A percentile compares a stretch with the other conserved stretches of the same genome.
These are phyloP conservation scores for Talaromyces proteolyticus DNA, from an alignment of 495 filamentous ascomycete genomes.

Conservation along the genomic window DNA sequence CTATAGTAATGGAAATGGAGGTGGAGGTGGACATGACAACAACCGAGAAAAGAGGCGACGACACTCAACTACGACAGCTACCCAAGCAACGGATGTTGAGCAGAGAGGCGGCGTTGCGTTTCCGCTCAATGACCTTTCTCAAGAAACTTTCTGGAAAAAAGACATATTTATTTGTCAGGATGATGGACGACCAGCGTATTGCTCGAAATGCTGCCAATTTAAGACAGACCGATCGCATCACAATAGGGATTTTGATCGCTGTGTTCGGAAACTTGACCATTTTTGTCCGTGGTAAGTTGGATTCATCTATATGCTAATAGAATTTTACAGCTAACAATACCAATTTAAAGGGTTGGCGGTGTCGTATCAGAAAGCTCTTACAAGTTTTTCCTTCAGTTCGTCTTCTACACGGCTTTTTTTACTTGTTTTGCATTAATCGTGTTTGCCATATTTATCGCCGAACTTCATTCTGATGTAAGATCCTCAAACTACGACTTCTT, in stretches of 20 bases:
- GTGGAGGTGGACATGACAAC: conserved; percentile 12
- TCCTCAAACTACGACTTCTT: not conserved
- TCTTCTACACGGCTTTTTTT: conserved; percentile 61
- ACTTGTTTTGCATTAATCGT: conserved; percentile 58
- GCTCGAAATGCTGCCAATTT: conserved; percentile 70
- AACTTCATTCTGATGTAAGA: conserved; percentile 32
- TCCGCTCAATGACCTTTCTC: conserved; percentile 20
- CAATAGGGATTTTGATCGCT: conserved; percentile 72
- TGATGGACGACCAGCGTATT: conserved; percentile 78
- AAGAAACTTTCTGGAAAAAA: conserved; percentile 64
- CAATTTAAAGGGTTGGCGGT: conserved; percentile 64
- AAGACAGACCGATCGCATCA: conserved; percentile 85
- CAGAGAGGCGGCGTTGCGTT: conserved; percentile 16
- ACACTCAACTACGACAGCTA: too few relatives aligned
- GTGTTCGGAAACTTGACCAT: conserved; percentile 86
- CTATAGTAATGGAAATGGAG: too few relatives aligned
- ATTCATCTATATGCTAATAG: not conserved
- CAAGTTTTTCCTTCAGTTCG: conserved; percentile 89
- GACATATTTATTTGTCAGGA: conserved; percentile 76
- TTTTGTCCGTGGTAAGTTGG: conserved; percentile 79
- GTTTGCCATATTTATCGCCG: conserved; percentile 49
- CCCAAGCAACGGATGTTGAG: conserved; percentile 20
- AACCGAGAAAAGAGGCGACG: conserved; percentile 16
- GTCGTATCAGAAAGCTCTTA: conserved; percentile 78
- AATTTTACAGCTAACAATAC: conserved; percentile 17